Evolutionary conservation across 2,329 filamentous ascomycete genomes (phyloP).

Genomic region (Aspergillus luchuensis): DNA sequence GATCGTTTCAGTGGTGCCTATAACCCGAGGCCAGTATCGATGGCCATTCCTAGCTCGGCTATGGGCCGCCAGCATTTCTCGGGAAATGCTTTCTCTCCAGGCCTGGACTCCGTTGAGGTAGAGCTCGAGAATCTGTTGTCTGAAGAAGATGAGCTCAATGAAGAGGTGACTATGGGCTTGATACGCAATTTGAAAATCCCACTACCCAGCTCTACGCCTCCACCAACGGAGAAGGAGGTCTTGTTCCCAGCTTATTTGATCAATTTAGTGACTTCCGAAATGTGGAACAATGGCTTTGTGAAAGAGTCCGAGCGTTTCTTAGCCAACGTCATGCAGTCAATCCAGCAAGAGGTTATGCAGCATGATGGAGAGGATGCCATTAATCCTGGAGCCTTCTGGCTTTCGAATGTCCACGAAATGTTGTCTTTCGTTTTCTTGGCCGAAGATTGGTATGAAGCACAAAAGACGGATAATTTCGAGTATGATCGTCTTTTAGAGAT

Average conservation of each 20-base stretch:
- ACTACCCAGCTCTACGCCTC: constrained; percentile 78
- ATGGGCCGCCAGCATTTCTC: constrained; percentile 70
- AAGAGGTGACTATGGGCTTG: constrained; percentile 93
- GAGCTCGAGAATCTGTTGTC: constrained; percentile 92
- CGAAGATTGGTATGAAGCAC: constrained; percentile 98
- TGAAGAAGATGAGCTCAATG: constrained; percentile 93
- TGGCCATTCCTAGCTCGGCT: constrained; percentile 67
- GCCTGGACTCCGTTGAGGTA: constrained; percentile 86
- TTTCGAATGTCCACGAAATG: constrained; percentile 99
- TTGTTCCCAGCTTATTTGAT: constrained; percentile 98
- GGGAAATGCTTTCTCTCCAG: constrained; percentile 75
- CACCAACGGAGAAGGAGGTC: constrained; percentile 96
- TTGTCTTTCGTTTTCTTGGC: constrained; percentile 98
- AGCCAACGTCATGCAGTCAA: constrained; percentile 99
- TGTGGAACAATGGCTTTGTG: constrained; percentile 99
- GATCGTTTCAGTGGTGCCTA: constrained; percentile 91
- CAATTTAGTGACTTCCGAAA: constrained; percentile 97
- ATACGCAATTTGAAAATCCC: constrained; percentile 98
- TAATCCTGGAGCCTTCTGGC: constrained; percentile 97
- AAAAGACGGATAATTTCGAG: constrained; percentile 99
- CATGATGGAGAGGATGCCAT: constrained; percentile 96
- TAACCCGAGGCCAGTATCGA: constrained; percentile 92
- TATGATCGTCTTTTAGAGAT: constrained; percentile 97
- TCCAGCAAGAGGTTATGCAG: constrained; percentile 99
- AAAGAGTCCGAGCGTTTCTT: constrained; percentile 99